Conservation (phyloP, 164 flowering plant genomes). For the Aristolochia californica region DNA sequence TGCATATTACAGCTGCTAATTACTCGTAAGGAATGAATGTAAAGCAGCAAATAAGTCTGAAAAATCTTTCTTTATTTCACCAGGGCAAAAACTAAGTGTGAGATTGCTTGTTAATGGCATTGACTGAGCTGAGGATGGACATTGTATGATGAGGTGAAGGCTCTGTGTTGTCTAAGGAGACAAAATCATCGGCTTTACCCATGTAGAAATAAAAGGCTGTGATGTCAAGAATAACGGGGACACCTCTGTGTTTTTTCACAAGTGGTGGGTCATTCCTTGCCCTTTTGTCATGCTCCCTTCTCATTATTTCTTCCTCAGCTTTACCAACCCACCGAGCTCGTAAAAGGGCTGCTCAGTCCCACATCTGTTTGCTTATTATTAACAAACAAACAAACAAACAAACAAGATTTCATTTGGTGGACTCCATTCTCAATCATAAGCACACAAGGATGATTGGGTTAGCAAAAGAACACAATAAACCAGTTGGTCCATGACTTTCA, state of each 20-base stretch:
- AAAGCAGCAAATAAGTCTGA: background rate
- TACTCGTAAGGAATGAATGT: background rate
- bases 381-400: too few species aligned
- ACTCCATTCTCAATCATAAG: constrained; percentile 2
- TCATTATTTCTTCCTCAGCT: too few species aligned
- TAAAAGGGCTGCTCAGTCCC: too few species aligned
- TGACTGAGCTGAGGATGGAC: constrained; percentile 38
- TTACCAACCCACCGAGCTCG: too few species aligned
- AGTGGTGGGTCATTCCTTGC: constrained; percentile 6
- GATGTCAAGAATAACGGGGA: constrained; percentile 13
- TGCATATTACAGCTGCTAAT: background rate
- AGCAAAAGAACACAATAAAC: constrained; percentile 2
- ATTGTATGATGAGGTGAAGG: too few species aligned
- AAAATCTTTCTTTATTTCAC: too few species aligned
- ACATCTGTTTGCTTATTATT: too few species aligned
- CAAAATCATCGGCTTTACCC: constrained; percentile 31
- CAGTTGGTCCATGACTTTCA: constrained; percentile 5
- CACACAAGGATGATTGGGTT: constrained; percentile 8
- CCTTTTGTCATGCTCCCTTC: constrained; percentile 1
- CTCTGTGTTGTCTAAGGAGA: constrained; percentile 31
- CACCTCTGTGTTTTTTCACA: constrained; percentile 1
- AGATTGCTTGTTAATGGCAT: constrained; percentile 23
- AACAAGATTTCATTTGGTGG: constrained; percentile 1
- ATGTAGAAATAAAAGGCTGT: constrained; percentile 15
- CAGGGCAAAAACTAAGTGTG: too few species aligned